Percentiles rank a stretch among this genome's conserved stretches.
phyloP scores from a whole-genome alignment of 2,329 filamentous ascomycete genomes.

The Cercospora zeae-maydis region DNA sequence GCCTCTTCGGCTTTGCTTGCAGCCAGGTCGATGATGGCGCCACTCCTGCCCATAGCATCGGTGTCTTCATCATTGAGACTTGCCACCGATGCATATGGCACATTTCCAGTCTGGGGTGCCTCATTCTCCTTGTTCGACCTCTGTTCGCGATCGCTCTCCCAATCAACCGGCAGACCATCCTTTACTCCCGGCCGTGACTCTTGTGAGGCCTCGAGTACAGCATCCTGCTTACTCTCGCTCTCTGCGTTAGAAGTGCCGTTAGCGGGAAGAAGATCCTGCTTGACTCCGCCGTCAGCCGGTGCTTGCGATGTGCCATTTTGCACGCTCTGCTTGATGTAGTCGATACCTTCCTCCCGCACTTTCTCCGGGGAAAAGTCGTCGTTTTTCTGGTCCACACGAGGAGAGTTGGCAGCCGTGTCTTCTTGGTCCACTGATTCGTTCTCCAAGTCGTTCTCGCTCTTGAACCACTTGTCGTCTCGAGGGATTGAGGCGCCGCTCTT shows the following conservation, averaged over 20 bases:
- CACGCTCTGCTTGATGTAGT: slow-evolving; percentile 15
- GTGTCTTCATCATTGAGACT: slow-evolving; percentile 24
- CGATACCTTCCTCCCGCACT: slow-evolving; percentile 11
- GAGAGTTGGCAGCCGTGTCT: neutral
- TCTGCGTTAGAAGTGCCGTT: slow-evolving; percentile 6
- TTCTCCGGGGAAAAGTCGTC: slow-evolving; percentile 1
- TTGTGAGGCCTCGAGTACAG: slow-evolving; percentile 23
- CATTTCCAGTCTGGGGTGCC: neutral
- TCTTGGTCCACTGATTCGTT: slow-evolving; percentile 2
- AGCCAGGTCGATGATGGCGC: slow-evolving; percentile 28
- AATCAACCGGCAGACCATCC: slow-evolving; percentile 11
- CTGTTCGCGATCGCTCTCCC: slow-evolving; percentile 9
- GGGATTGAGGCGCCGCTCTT: neutral
- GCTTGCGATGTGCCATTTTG: neutral
- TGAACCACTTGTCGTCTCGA: slow-evolving; percentile 9
- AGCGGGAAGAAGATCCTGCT: slow-evolving; percentile 5
- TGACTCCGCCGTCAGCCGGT: slow-evolving; percentile 3
- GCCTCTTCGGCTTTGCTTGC: slow-evolving; percentile 22
- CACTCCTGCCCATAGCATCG: slow-evolving; percentile 33
- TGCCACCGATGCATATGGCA: slow-evolving; percentile 11
- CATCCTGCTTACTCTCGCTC: slow-evolving; percentile 27
- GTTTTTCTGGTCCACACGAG: neutral
- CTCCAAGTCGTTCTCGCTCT: slow-evolving; percentile 6
- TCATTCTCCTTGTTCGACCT: slow-evolving; percentile 7
- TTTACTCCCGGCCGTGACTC: slow-evolving; percentile 18